Evolutionary conservation across 2,329 filamentous ascomycete species (phyloP), one percentile per base, ranked within the genome.

Genomic region (Fusarium sp.): DNA sequence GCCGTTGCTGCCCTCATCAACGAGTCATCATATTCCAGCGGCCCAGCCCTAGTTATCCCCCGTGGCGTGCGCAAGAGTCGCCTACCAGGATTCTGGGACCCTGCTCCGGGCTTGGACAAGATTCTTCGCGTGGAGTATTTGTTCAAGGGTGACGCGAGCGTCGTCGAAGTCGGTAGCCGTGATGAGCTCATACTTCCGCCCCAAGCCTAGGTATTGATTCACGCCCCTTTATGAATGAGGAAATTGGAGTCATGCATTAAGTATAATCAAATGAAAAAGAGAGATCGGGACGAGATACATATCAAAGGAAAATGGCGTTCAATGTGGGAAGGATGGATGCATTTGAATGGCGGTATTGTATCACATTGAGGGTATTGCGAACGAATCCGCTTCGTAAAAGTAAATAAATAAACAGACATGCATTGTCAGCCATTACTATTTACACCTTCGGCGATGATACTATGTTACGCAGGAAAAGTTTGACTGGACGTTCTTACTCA

Each of bases 51-150:
- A 17, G 62, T 75, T 7, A 84, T 86, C 39, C 84, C 84, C 1
- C 60, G 62, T 5, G 83, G 84, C 1, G 74, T 86, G 56, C 75
- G 80, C 55, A 86, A 86, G 79, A 81, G 80, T 47, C 79, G 82
- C 39, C 72, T 88, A 33, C 78, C 85, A 1, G 86, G 86, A 3
- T 87, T 88, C 75, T 87, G 85, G 83, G 86, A 88, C 61, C 86
- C 86, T 20, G 82, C 81, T 17, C 86, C 85, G 9, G 75, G 76
- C 38, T 75, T 77, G 39, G 79, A 79, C 25, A 87, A 88, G 80
- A 80, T 83, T 39, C 77, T 88, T 52, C 80, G 81, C 49, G 83
- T 87, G 20, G 79, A 82, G 62, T 88, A 87, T 66, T 62, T 80
- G 25, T 86, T 81, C 72, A 83, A 82, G 72, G 84, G 77, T n/a